phyloP scores from a whole-genome alignment of 2,329 filamentous ascomycete genomes.

The Diaporthe citrichinensis region DNA sequence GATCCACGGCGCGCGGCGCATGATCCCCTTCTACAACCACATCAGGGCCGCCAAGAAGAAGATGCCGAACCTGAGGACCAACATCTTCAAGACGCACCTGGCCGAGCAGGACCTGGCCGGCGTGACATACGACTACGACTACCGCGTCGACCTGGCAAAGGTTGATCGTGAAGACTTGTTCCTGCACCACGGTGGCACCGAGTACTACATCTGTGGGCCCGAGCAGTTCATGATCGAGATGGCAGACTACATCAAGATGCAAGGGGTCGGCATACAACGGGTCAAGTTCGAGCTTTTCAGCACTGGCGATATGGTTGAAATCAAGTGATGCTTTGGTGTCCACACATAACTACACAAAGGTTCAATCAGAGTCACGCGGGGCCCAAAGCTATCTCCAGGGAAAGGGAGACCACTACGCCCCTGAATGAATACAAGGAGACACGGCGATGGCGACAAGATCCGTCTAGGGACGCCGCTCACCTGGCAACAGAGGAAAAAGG shows the following conservation, averaged over 20 bases:
- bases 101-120: conserved; percentile 60
- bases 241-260: conserved; percentile 56
- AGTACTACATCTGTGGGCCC: conserved; percentile 69
- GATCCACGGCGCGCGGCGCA: conserved; percentile 69
- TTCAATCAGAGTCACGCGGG: background rate
- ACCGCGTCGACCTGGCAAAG: conserved; percentile 62
- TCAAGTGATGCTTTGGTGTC: conserved; percentile 10
- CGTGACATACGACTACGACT: conserved; percentile 60
- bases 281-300: conserved; percentile 64
- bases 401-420: background rate
- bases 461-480: background rate
- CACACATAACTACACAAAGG: background rate
- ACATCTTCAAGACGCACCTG: conserved; percentile 65
- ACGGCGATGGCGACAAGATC: background rate
- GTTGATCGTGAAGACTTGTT: conserved; percentile 61
- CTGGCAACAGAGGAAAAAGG: background rate
- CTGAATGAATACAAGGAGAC: background rate
- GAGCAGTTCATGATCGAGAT: conserved; percentile 69
- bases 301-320: conserved; percentile 56
- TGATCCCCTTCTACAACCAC: conserved; percentile 68
- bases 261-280: conserved; percentile 55
- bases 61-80: conserved; percentile 55
- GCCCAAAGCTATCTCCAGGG: too few species aligned
- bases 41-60: conserved; percentile 59
- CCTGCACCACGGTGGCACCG: conserved; percentile 59